phyloP scores from a whole-genome alignment of 345 rosid species.

The Euclidium syriacum region DNA sequence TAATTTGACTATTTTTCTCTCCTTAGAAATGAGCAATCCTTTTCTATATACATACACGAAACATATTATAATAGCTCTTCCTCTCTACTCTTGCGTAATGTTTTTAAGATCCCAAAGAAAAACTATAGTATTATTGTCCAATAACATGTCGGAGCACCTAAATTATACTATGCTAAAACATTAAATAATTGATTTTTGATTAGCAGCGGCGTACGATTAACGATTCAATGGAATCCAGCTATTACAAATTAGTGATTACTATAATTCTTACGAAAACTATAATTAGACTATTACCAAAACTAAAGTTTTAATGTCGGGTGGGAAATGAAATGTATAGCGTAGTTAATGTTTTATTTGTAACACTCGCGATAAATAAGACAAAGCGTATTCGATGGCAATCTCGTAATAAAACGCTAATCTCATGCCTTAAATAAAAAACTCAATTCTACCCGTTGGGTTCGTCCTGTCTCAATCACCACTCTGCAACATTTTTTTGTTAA shows the following conservation, averaged over 20 bases:
- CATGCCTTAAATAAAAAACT: slow-evolving; percentile 2
- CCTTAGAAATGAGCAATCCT: not conserved
- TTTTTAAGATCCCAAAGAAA: slow-evolving; percentile 22
- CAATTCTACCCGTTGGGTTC: slow-evolving; percentile 29
- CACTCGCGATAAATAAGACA: too few species aligned
- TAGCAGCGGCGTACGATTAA: slow-evolving; percentile 7
- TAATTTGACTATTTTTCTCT: not conserved
- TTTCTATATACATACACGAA: not conserved
- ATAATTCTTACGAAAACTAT: not conserved
- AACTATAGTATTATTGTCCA: slow-evolving; percentile 17
- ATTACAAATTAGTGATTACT: not conserved
- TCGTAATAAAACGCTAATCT: slow-evolving; percentile 2
- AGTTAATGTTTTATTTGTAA: too few species aligned
- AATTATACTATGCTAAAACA: not conserved
- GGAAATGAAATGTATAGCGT: not conserved
- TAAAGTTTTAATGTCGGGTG: not conserved
- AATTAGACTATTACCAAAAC: not conserved
- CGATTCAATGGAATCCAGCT: slow-evolving; percentile 8
- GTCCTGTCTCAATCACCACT: slow-evolving; percentile 28
- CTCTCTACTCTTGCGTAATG: not conserved
- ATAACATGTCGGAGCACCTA: slow-evolving; percentile 18
- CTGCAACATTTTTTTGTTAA: not conserved
- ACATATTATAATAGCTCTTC: not conserved
- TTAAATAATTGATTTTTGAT: not conserved
- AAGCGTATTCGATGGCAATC: slow-evolving; percentile 2